Percentiles rank a stretch among this genome's conserved stretches.
Conservation (phyloP, 1,284 basidiomycete species). For the Cryptococcus sp. region DNA sequence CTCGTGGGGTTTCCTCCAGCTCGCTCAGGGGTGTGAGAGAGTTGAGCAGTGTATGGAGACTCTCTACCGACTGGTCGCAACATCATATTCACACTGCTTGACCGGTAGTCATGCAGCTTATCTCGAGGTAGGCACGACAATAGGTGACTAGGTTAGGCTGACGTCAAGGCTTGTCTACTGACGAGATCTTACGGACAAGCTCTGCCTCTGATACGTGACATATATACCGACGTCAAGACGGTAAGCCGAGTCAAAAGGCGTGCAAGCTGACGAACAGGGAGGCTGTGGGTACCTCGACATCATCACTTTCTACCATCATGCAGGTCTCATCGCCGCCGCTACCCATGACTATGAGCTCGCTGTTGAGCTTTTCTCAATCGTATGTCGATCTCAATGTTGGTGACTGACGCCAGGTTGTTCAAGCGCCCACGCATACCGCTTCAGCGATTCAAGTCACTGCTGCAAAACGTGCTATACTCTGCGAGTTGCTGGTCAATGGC, state of each 20-base stretch:
- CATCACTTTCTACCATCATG: constrained; percentile 42
- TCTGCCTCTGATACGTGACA: constrained; percentile 8
- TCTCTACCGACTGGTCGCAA: constrained; percentile 2
- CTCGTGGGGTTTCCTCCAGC: constrained; percentile 30
- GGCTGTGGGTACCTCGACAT: constrained; percentile 30
- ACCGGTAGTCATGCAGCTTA: constrained; percentile 30
- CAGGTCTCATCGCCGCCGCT: constrained; percentile 31
- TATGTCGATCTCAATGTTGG: constrained; percentile 12
- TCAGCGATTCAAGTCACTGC: constrained; percentile 40
- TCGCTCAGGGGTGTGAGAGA: constrained; percentile 22
- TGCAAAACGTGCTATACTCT: constrained; percentile 42
- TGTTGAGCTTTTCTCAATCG: constrained; percentile 27
- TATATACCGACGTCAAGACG: constrained; percentile 20
- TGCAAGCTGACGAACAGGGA: neutral
- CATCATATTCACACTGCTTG: constrained; percentile 9
- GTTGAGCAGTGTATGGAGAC: constrained; percentile 10
- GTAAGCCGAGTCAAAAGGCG: constrained; percentile 12
- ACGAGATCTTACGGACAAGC: constrained; percentile 16
- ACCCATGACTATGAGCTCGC: constrained; percentile 22
- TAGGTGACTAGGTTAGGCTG: neutral
- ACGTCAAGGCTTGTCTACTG: constrained; percentile 12
- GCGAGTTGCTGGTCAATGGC: constrained; percentile 33
- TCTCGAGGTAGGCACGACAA: constrained; percentile 27
- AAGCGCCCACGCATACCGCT: constrained; percentile 24
- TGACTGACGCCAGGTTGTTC: constrained; percentile 21